Conservation (phyloP, 306 rosid species). For the Glycine latifolia region DNA sequence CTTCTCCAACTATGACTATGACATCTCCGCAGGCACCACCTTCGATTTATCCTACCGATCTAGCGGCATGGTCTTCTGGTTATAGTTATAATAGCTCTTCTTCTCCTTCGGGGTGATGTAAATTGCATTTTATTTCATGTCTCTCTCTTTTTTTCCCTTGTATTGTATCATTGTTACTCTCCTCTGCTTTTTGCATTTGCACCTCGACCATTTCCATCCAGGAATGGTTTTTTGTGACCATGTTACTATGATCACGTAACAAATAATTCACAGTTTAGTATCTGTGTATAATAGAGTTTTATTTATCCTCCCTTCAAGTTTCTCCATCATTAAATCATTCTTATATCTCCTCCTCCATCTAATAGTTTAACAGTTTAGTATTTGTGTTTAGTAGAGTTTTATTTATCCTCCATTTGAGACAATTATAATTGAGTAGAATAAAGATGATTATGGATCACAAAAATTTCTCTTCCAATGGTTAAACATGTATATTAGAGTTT, state of each 20-base stretch:
- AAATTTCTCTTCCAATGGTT: no score
- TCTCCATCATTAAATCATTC: no score
- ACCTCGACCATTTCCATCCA: not conserved
- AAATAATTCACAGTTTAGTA: no score
- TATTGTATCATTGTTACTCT: not conserved
- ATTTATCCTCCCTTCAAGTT: no score
- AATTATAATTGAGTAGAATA: no score
- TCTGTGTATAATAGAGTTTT: no score
- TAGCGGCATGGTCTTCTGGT: constrained; percentile 38
- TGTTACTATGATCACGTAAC: not conserved
- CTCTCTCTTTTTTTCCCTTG: not conserved
- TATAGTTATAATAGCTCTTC: not conserved
- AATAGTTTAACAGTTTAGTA: no score
- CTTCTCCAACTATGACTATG: constrained; percentile 28
- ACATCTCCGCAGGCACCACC: constrained; percentile 28
- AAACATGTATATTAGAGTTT: not conserved
- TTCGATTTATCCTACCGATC: constrained; percentile 20
- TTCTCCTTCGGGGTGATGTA: constrained; percentile 35
- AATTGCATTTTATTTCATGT: not conserved
- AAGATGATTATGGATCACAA: no score
- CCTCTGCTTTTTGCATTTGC: not conserved
- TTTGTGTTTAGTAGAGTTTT: no score
- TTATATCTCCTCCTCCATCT: no score
- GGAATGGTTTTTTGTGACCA: not conserved
- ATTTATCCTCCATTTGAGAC: no score